phyloP scores from a whole-genome alignment of 805 yeast species.

The Brettanomyces anomalus region DNA sequence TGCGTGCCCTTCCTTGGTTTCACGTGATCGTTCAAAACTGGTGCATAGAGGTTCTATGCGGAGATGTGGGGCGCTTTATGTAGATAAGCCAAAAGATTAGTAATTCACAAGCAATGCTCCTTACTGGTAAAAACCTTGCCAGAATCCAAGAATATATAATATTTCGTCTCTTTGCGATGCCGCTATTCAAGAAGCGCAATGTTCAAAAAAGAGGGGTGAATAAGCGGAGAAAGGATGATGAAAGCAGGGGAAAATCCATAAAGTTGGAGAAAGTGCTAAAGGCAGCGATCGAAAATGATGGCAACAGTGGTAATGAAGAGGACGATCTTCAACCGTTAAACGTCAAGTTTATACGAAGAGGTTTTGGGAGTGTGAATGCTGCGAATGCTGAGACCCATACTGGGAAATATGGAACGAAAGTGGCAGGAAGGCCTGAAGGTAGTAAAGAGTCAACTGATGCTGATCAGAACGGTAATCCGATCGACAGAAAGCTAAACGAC shows the following conservation, averaged over 20 bases:
- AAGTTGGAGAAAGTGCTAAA: background rate
- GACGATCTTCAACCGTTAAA: conserved; percentile 1
- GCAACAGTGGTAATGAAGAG: background rate
- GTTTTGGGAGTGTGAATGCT: background rate
- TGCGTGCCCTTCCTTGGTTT: too few relatives aligned
- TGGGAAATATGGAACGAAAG: too few relatives aligned
- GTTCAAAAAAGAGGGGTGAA: conserved; percentile 1
- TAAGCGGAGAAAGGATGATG: background rate
- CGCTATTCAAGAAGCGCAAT: background rate
- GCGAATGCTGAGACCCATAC: background rate
- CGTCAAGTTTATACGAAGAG: background rate
- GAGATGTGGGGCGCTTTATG: too few relatives aligned
- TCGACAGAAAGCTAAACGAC: background rate
- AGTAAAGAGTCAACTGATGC: background rate
- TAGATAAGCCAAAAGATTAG: too few relatives aligned
- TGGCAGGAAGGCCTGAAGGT: background rate
- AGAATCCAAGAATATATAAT: too few relatives aligned
- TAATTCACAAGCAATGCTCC: too few relatives aligned
- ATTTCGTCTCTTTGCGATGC: too few relatives aligned
- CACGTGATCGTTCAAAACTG: too few relatives aligned
- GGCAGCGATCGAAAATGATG: background rate
- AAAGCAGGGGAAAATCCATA: background rate
- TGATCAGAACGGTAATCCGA: background rate
- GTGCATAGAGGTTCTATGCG: too few relatives aligned
- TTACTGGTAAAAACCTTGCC: too few relatives aligned